Base-by-base conservation (phyloP, 495 filamentous ascomycete species). In the Penicillium steckii region DNA sequence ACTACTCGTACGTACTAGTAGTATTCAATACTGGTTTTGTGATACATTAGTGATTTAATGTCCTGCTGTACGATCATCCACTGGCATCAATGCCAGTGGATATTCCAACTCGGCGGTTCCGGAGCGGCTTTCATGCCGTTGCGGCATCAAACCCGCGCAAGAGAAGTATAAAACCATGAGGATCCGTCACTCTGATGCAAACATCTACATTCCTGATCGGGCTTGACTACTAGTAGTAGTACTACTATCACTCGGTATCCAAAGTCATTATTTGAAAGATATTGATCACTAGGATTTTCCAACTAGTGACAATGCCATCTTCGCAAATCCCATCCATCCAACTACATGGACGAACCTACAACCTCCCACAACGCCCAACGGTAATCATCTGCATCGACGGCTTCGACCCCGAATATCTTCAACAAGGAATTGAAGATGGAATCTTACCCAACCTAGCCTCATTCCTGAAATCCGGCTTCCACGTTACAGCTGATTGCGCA, bases 361-460 rank as follows among this genome's bases (percentile, higher is more conserved):
- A 29, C 15, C 4, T 47, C 8, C 44, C 44, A n/a, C 26, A 32
- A 29, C 44, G 21, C 7, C 26, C 44, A 17, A 47, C 44, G 22
- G 44, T 47, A 19, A 18, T 47, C 7, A 21, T 47, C 17, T 47
- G 44, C 44, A 32, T 47, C 44, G 44, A 47, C 19, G 44, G 44
- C 24, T 47, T 47, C 44, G 44, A 47, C 44, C 44, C 44, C 13
- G 44, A 47, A 22, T 47, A 47, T 21, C 44, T 47, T 6, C 1
- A 24, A n/a, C 7, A 9, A 32, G 44, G 44, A 17, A 29, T 47
- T 4, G 17, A 29, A 47, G 44, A 47, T n/a, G 27, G 27, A 10
- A 47, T 47, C 27, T 8, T 47, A 4, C 44, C 44, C 12, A 47
- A 8, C 17, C 0, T 47, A 12, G 1, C 44, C 25, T 41, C 38